Base-by-base conservation (phyloP, 116 monocot species). In the Papilionanthe hybrid region DNA sequence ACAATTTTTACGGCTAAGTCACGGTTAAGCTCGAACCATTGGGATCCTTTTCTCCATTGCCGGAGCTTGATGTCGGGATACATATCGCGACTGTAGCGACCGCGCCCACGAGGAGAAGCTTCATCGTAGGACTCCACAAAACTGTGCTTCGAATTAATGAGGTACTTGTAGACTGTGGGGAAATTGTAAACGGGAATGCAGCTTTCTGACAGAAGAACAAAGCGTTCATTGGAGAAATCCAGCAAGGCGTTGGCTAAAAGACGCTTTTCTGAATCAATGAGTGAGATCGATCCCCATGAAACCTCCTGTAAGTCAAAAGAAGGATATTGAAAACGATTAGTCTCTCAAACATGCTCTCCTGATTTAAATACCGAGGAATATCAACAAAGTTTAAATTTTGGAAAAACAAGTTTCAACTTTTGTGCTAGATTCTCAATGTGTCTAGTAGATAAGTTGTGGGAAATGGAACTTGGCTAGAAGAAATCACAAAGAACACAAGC, bases 171-270 rank as follows among this genome's bases (percentile, higher is more conserved):
- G 72, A 87, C 68, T 6, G 82, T 85, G 11, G 78, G 78, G 53
- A 90, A 90, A 73, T 85, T 72, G 67, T 75, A 85, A 11, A 90
- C 78, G 0, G 90, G 90, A 20, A 90, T 90, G 87, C 90, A 87
- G 78, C 87, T 87, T 45, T 90, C 90, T 6, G 90, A 90, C 10
- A 90, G 76, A 13, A 90, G 82, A 45, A 90, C 65, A 57, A 90
- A 90, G 6, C 87, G 86, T 66, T 91, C 91, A 28, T 91, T 91
- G 11, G 83, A 83, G 86, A 87, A 83, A 55, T 91, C 91, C 3
- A 91, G 68, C 17, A 91, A 73, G 22, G 91, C 86, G 60, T 89
- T 91, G 55, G 91, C 91, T 63, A 91, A 53, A 42, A 91, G 85
- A 10, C 91, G 79, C 75, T 83, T 86, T 72, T 91, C 91, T 17